Conservation (phyloP, 768 basidiomycete genomes). For the Pholiota conissans region DNA sequence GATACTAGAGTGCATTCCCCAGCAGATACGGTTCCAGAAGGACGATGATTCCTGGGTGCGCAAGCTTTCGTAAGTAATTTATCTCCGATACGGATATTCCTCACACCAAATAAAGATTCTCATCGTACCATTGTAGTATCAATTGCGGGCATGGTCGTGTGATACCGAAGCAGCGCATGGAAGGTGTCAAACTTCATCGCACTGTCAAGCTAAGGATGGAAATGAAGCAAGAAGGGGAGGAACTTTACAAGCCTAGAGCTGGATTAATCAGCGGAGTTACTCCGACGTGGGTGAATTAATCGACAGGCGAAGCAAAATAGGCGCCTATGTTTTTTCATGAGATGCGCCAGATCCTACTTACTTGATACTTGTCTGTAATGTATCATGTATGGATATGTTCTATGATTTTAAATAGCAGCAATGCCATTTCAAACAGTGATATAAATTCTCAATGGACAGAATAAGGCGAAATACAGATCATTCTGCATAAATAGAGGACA, state of each 20-base stretch:
- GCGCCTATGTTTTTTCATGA: too few relatives aligned
- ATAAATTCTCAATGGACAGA: too few relatives aligned
- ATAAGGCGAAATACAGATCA: too few relatives aligned
- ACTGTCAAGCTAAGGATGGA: slow-evolving; percentile 49
- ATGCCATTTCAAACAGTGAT: too few relatives aligned
- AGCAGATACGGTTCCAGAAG: slow-evolving; percentile 39
- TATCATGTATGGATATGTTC: too few relatives aligned
- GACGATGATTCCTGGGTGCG: slow-evolving; percentile 39
- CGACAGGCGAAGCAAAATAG: too few relatives aligned
- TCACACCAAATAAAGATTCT: too few relatives aligned
- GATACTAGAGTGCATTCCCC: slow-evolving; percentile 56
- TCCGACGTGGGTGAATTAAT: slow-evolving; percentile 42
- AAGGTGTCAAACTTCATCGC: slow-evolving; percentile 44
- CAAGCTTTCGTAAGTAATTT: slow-evolving; percentile 35
- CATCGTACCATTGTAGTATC: slow-evolving; percentile 27
- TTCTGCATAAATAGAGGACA: too few relatives aligned
- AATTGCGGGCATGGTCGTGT: slow-evolving; percentile 43
- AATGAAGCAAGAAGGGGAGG: slow-evolving; percentile 16
- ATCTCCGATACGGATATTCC: too few relatives aligned
- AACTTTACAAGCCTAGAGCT: slow-evolving; percentile 39
- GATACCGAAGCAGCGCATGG: slow-evolving; percentile 36
- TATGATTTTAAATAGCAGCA: too few relatives aligned
- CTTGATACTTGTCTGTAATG: too few relatives aligned
- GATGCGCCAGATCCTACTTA: too few relatives aligned
- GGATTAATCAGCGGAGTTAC: slow-evolving; percentile 30